A percentile compares a stretch with the other conserved stretches of the same genome.
Evolutionary conservation across 2,329 filamentous ascomycete genomes (phyloP).

Genomic region (Cladosporium sp.): DNA sequence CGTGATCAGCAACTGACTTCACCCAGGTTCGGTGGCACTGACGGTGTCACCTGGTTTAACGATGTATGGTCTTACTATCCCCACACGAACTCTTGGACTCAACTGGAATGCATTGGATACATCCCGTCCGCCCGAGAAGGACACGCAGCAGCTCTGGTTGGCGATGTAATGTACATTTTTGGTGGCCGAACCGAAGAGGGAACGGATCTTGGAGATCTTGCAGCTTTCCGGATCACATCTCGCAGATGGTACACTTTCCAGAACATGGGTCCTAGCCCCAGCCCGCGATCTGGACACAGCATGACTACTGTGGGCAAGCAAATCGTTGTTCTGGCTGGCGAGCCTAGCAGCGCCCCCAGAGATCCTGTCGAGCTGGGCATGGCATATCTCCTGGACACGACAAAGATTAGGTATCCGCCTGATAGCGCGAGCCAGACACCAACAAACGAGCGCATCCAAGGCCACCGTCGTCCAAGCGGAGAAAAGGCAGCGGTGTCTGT

Average conservation of each 20-base stretch:
- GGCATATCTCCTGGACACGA: conserved; percentile 89
- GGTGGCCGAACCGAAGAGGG: conserved; percentile 94
- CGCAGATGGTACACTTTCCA: conserved; percentile 98
- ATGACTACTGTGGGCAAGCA: conserved; percentile 96
- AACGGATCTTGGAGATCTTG: conserved; percentile 85
- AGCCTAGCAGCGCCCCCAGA: conserved; percentile 83
- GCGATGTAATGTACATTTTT: conserved; percentile 99
- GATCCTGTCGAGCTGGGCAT: conserved; percentile 82
- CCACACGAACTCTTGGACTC: conserved; percentile 75
- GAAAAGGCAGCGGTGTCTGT: conserved; percentile 28
- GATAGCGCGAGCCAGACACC: conserved; percentile 51
- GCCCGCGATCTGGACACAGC: conserved; percentile 89
- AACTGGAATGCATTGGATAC: conserved; percentile 95
- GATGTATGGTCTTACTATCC: conserved; percentile 98
- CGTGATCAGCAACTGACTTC: conserved; percentile 21
- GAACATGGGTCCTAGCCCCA: conserved; percentile 97
- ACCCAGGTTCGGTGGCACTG: conserved; percentile 91
- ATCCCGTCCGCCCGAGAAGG: conserved; percentile 93
- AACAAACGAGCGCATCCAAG: conserved; percentile 34
- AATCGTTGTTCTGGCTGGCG: conserved; percentile 87
- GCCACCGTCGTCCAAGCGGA: conserved; percentile 35
- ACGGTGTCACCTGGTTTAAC: conserved; percentile 96
- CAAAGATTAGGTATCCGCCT: conserved; percentile 88
- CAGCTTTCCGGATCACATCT: conserved; percentile 78
- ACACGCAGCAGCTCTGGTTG: conserved; percentile 87